phyloP scores from a whole-genome alignment of 371 early-diverging fungal species.

The Apophysomyces elegans region DNA sequence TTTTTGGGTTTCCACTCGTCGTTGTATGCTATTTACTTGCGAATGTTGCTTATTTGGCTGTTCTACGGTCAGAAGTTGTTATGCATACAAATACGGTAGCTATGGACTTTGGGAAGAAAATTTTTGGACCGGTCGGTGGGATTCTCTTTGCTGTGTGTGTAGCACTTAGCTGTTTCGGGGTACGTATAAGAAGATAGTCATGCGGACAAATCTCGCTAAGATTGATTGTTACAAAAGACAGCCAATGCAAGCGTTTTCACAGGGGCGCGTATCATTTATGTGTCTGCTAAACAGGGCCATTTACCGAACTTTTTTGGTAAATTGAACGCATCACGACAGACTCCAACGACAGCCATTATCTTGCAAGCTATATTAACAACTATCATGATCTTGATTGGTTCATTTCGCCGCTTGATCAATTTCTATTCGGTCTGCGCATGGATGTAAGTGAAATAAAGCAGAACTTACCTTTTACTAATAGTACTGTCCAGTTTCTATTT shows the following conservation, averaged over 20 bases:
- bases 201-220: not conserved
- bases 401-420: constrained; percentile 71
- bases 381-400: constrained; percentile 69
- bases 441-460: constrained; percentile 48
- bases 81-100: constrained; percentile 72
- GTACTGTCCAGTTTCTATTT: constrained; percentile 42
- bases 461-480: not conserved
- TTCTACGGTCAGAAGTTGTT: constrained; percentile 72
- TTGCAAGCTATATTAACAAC: constrained; percentile 67
- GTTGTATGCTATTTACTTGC: constrained; percentile 80
- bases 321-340: constrained; percentile 59
- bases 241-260: constrained; percentile 79
- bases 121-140: constrained; percentile 75
- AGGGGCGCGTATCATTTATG: constrained; percentile 75
- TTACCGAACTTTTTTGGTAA: constrained; percentile 73
- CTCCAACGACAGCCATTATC: constrained; percentile 71
- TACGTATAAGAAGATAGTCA: constrained; percentile 23
- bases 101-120: constrained; percentile 76
- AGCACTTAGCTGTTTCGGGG: constrained; percentile 77
- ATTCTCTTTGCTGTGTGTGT: constrained; percentile 77
- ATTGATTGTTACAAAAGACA: constrained; percentile 41
- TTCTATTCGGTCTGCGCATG: constrained; percentile 79
- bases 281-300: constrained; percentile 73
- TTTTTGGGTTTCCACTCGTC: constrained; percentile 75
- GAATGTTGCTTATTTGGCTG: constrained; percentile 87